These are phyloP conservation scores for Crithidia sp. DNA, from an alignment of 208 protist species.

Conservation along the genomic window DNA sequence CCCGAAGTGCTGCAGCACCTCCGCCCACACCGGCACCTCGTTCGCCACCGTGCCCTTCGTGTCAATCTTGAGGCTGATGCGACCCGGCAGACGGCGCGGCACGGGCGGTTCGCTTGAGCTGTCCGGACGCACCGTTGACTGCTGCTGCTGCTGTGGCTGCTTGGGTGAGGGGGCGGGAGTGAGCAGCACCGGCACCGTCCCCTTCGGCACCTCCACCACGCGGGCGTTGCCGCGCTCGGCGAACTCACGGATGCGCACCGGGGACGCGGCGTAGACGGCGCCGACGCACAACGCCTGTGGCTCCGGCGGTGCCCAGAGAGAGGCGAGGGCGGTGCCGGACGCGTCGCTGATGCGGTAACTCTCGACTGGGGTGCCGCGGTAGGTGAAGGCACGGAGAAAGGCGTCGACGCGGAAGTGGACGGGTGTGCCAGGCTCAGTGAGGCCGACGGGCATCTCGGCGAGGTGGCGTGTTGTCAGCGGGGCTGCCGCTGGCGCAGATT, in stretches of 20 bases:
- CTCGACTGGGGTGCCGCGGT: slow-evolving; percentile 63
- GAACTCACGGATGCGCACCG: slow-evolving; percentile 66
- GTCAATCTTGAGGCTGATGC: slow-evolving; percentile 81
- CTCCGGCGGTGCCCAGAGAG: slow-evolving; percentile 51
- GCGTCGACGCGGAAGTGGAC: slow-evolving; percentile 60
- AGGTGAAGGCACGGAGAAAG: slow-evolving; percentile 70
- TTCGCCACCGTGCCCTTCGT: slow-evolving; percentile 85
- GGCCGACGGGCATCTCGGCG: slow-evolving; percentile 30
- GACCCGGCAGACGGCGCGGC: slow-evolving; percentile 28
- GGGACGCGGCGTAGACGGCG: slow-evolving; percentile 54
- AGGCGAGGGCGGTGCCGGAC: slow-evolving; percentile 71
- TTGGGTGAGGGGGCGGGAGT: neutral
- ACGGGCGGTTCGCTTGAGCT: neutral
- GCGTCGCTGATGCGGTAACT: slow-evolving; percentile 84
- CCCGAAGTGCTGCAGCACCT: slow-evolving; percentile 88
- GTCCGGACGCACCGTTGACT: neutral
- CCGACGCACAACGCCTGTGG: slow-evolving; percentile 42
- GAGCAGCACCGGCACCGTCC: slow-evolving; percentile 9
- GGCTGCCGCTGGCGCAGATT: neutral
- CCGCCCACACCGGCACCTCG: slow-evolving; percentile 83
- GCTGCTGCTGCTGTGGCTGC: too few relatives aligned
- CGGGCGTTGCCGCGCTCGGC: slow-evolving; percentile 59
- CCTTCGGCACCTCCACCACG: slow-evolving; percentile 59
- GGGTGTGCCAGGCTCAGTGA: slow-evolving; percentile 22
- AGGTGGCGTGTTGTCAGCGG: slow-evolving; percentile 29